Percentiles rank a stretch among this genome's conserved stretches.
Conservation (phyloP, 2,329 filamentous ascomycete species). For the Plenodomus biglobosus region DNA sequence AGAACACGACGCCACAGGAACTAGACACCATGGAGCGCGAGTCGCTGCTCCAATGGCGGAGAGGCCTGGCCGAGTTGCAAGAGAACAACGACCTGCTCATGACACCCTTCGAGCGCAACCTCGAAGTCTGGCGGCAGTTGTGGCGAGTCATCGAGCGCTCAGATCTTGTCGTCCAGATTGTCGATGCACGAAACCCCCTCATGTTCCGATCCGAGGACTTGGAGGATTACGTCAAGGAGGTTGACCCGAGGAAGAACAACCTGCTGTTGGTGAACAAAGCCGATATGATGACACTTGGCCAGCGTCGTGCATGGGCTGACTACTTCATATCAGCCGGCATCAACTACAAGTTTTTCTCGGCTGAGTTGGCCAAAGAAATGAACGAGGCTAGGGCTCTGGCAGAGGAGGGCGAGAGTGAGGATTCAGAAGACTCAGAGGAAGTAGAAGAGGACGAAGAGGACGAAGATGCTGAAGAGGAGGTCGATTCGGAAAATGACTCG, state of each 20-base stretch:
- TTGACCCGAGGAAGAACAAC: conserved; percentile 85
- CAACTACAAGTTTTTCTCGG: conserved; percentile 95
- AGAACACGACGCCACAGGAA: conserved; percentile 77
- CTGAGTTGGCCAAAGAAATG: conserved; percentile 83
- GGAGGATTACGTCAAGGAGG: conserved; percentile 90
- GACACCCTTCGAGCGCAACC: conserved; percentile 95
- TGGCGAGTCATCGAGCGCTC: conserved; percentile 98
- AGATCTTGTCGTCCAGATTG: conserved; percentile 95
- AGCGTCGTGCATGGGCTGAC: conserved; percentile 80
- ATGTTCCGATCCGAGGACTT: conserved; percentile 93
- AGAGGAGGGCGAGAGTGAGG: conserved; percentile 46
- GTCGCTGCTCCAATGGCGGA: conserved; percentile 81
- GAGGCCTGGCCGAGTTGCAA: conserved; percentile 87
- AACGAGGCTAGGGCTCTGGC: conserved; percentile 70
- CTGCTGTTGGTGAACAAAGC: conserved; percentile 95
- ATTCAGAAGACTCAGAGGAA: conserved; percentile 22
- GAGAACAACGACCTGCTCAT: conserved; percentile 93
- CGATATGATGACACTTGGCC: conserved; percentile 93
- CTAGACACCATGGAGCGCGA: conserved; percentile 78
- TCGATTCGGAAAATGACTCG: conserved; percentile 46
- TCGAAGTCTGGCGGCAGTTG: conserved; percentile 96
- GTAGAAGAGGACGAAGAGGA: conserved; percentile 49
- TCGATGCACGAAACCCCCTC: conserved; percentile 92
- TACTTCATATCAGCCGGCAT: conserved; percentile 81
- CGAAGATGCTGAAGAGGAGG: conserved; percentile 46